Evolutionary conservation across 2,329 filamentous ascomycete genomes (phyloP).

Genomic region (Zymoseptoria tritici): DNA sequence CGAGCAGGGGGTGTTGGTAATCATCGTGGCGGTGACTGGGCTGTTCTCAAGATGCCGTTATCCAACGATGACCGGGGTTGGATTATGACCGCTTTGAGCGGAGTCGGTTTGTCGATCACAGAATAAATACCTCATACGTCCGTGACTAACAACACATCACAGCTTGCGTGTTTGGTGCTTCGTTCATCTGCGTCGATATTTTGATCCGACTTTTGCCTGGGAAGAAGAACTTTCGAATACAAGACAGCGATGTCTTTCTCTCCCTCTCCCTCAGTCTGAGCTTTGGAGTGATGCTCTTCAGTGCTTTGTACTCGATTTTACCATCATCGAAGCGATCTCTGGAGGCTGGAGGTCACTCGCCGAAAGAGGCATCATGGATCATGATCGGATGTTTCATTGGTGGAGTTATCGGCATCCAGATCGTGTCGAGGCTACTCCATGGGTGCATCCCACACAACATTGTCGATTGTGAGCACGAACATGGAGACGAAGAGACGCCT

Average conservation of each 20-base stretch:
- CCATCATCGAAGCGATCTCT: slow-evolving; percentile 78
- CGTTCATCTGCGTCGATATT: slow-evolving; percentile 80
- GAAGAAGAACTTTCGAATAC: slow-evolving; percentile 72
- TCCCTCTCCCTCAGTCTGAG: slow-evolving; percentile 84
- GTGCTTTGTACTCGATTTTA: slow-evolving; percentile 35
- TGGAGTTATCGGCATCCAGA: slow-evolving; percentile 69
- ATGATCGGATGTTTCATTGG: slow-evolving; percentile 62
- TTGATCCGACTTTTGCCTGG: slow-evolving; percentile 65
- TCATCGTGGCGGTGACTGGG: neutral
- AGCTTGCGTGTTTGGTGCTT: slow-evolving; percentile 62
- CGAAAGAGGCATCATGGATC: slow-evolving; percentile 59
- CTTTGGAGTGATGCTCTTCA: slow-evolving; percentile 83
- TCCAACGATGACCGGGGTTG: slow-evolving; percentile 85
- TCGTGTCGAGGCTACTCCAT: slow-evolving; percentile 65
- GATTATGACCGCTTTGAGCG: slow-evolving; percentile 81
- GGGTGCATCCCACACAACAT: slow-evolving; percentile 69
- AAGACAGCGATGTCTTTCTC: slow-evolving; percentile 81
- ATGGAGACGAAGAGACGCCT: slow-evolving; percentile 51
- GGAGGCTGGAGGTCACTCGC: slow-evolving; percentile 56
- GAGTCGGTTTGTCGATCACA: slow-evolving; percentile 51
- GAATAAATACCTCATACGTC: neutral
- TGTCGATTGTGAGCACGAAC: slow-evolving; percentile 70
- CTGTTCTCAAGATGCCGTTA: slow-evolving; percentile 38
- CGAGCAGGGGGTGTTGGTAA: neutral
- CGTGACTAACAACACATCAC: slow-evolving; percentile 10